phyloP scores from a whole-genome alignment of 345 rosid genomes.

The Lepidium africanum region DNA sequence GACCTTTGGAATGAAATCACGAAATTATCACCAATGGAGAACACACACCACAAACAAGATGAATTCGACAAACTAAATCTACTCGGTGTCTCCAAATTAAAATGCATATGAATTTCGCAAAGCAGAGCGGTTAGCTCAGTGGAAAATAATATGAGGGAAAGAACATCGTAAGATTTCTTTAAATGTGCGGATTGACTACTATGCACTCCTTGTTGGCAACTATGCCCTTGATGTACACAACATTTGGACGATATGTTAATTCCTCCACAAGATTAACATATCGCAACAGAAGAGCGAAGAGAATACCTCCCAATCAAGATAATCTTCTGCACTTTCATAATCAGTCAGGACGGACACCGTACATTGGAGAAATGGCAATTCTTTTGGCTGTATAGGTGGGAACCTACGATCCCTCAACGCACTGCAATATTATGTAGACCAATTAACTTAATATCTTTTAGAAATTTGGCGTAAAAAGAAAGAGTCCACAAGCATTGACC shows the following conservation, averaged over 20 bases:
- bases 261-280: background rate
- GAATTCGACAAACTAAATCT: background rate
- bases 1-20: constrained; percentile 37
- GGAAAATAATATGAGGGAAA: background rate
- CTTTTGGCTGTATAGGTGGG: constrained; percentile 88
- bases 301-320: constrained; percentile 96
- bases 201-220: background rate
- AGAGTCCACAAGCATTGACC: background rate
- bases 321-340: constrained; percentile 69
- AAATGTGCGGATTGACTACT: background rate
- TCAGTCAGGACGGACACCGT: constrained; percentile 81
- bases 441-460: background rate
- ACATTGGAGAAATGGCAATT: constrained; percentile 84
- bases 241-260: background rate
- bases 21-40: background rate
- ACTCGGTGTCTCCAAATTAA: background rate
- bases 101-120: background rate
- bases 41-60: background rate
- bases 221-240: background rate
- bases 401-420: constrained; percentile 97
- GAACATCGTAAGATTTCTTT: background rate
- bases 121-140: background rate
- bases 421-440: constrained; percentile 34
- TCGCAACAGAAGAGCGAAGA: constrained; percentile 1
- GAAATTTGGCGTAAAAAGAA: background rate